Evolutionary conservation across 2,329 filamentous ascomycete genomes (phyloP), one percentile per base, ranked within the genome.

Genomic region (Pestalotiopsis sp.): DNA sequence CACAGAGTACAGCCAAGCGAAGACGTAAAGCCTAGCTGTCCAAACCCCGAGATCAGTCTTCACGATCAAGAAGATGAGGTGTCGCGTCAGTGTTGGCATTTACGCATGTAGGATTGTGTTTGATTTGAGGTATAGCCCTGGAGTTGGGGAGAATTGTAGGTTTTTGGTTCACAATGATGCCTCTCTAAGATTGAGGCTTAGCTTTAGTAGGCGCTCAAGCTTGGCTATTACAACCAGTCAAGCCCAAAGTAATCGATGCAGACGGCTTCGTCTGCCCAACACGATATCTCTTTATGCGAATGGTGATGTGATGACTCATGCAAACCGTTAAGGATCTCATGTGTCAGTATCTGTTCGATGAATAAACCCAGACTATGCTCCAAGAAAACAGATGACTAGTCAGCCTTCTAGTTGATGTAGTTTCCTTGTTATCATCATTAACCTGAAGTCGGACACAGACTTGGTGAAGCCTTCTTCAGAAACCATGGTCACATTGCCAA

Each of bases 1-100:
- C 26, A 13, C 61, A 63, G 3, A 67, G 52, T 26, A 65, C 62
- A 22, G 72, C 70, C 11, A 78, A 78, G 64, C 72, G 75, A 67
- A 75, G 76, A 68, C 74, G 75, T 26, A 74, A 76, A 65, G 74
- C 73, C 24, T 78, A 75, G 70, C 7, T 52, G 17, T 10, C 44
- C 14, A 20, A 52, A 20, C 17, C 17, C 44, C 44, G 44, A 52
- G 13, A 52, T n/a, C 14, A n/a, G 17, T 52, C 44, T 52, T n/a
- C n/a, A 6, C 4, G 44, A 20, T n/a, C 44, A 52, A 52, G 44
- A 52, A 22, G 44, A 52, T 22, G 44, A 52, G 44, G n/a, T 20
- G 44, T 22, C 44, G 44, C 44, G 10, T 17, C 44, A 10, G 10
- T 9, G 44, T 20, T 52, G 10, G 44, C 44, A 52, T 52, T 52